phyloP scores from a whole-genome alignment of 352 stramenopile species.

The Phytophthora capsici region DNA sequence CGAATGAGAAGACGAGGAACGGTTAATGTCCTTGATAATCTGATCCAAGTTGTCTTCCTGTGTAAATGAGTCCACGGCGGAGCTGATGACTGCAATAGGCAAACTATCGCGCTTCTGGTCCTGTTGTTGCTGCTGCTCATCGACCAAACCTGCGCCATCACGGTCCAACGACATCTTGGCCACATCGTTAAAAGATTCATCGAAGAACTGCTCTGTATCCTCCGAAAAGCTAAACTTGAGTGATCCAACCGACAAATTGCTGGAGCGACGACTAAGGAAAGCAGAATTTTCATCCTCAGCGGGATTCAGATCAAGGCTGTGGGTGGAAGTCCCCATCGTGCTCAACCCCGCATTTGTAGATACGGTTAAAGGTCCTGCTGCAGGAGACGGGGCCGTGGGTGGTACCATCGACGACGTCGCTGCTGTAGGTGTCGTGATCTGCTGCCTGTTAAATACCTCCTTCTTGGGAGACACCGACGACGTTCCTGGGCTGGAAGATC shows the following conservation, averaged over 20 bases:
- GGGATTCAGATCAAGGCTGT: conserved; percentile 44
- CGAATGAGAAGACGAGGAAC: conserved; percentile 48
- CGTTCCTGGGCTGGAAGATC: conserved; percentile 11
- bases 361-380: conserved; percentile 21
- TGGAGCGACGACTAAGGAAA: conserved; percentile 49
- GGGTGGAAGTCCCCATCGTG: conserved; percentile 36
- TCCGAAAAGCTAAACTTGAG: conserved; percentile 80
- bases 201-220: conserved; percentile 71
- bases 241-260: conserved; percentile 72
- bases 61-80: conserved; percentile 75
- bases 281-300: conserved; percentile 43
- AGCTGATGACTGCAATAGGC: conserved; percentile 70
- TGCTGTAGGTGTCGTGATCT: conserved; percentile 42
- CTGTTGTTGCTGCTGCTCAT: conserved; percentile 37
- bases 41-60: conserved; percentile 77
- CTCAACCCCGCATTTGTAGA: conserved; percentile 11
- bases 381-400: conserved; percentile 41
- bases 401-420: conserved; percentile 34
- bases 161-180: conserved; percentile 49
- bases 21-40: conserved; percentile 81
- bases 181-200: conserved; percentile 57
- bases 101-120: conserved; percentile 68
- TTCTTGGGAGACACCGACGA: conserved; percentile 45
- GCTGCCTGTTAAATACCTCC: conserved; percentile 40
- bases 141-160: conserved; percentile 10